Evolutionary conservation across 495 filamentous ascomycete species (phyloP), one percentile per base, ranked within the genome.

Genomic region (Talaromyces stipitatus): DNA sequence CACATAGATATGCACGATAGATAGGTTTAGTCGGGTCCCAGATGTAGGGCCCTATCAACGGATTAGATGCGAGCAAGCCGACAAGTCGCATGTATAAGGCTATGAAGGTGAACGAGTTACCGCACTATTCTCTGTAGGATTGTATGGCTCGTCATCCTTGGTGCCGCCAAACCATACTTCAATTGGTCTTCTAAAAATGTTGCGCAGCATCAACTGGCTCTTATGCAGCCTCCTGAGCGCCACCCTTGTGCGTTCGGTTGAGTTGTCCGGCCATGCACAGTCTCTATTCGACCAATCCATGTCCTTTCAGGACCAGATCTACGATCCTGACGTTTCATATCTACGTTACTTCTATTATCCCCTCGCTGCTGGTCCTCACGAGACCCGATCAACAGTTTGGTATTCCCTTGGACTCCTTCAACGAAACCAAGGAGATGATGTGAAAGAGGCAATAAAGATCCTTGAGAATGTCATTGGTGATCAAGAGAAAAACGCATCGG

Each of bases 341-440:
- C 28, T 54, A 14, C 51, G 51, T 8, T 54, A 54, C 51, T 36
- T 54, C 14, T 54, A 54, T 11, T 54, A 36, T 7, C 51, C 51
- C 9, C 29, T 54, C 2, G 54, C 63, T 2, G 62, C 67, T 4
- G 45, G 61, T 38, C 54, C 59, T 30, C 67, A 74, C 22, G 72
- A 73, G 30, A 71, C 66, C 23, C 63, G 73, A 20, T 65, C 66
- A 26, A 66, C 64, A 0, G 68, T 66, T 2, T 74, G 73, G 73
- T 74, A 76, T 64, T 66, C 70, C 0, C 61, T 69, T 14, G 70
- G 71, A 14, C 50, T 76, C 23, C 60, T 76, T 12, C 67, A 69
- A 8, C 62, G 73, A n/a, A 73, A 76, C 51, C 57, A 61, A 2
- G 64, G 57, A 8, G 62, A 54, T 14, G 73, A 76, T 60, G 67